These are phyloP conservation scores for Solanum megistacrolobum DNA, from an alignment of 257 asterid genomes.

Conservation along the genomic window DNA sequence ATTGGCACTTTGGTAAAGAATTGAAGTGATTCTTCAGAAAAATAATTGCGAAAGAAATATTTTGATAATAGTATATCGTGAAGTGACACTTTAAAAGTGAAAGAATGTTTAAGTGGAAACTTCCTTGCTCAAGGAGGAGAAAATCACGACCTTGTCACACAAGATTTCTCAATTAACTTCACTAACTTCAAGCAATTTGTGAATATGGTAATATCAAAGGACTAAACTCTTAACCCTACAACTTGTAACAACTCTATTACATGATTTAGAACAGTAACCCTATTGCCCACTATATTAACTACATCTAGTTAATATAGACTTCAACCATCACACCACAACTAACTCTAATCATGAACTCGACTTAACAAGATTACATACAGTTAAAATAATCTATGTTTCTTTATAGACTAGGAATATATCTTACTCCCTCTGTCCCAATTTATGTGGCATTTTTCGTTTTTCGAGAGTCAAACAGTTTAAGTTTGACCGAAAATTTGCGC, in stretches of 20 bases:
- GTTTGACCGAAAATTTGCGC: too few species aligned
- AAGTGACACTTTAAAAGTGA: too few species aligned
- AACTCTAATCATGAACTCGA: not conserved
- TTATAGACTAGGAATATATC: not conserved
- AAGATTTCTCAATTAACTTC: not conserved
- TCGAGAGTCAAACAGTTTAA: too few species aligned
- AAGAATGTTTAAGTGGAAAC: not conserved
- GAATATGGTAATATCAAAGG: not conserved
- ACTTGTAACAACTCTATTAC: not conserved
- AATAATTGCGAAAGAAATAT: too few species aligned
- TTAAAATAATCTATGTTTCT: not conserved
- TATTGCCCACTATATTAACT: not conserved
- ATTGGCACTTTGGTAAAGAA: too few species aligned
- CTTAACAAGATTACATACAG: not conserved
- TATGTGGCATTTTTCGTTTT: too few species aligned
- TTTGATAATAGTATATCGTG: too few species aligned
- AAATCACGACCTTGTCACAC: not conserved
- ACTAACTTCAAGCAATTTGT: not conserved
- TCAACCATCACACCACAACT: not conserved
- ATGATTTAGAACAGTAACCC: not conserved
- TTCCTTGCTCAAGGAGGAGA: not conserved
- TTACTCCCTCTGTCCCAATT: too few species aligned
- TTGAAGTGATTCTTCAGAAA: too few species aligned
- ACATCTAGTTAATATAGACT: not conserved
- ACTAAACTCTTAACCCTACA: not conserved